Conservation (phyloP, 2,329 filamentous ascomycete species). For the Ophiocordyceps camponoti-leonardi region DNA sequence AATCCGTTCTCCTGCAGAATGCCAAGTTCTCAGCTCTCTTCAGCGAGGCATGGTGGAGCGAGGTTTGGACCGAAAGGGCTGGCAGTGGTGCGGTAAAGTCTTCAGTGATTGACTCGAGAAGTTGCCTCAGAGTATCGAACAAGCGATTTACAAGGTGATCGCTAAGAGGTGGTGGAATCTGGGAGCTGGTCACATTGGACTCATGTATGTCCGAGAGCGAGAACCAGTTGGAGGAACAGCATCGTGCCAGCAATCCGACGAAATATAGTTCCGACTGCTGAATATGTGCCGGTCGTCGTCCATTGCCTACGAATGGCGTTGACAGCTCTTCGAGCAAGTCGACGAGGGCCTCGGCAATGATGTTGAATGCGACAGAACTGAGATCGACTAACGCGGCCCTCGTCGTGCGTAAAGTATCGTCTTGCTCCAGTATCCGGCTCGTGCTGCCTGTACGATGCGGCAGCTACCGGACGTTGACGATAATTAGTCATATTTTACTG, state of each 20-base stretch:
- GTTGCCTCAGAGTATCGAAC: slow-evolving; percentile 35
- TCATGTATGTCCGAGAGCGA: slow-evolving; percentile 17
- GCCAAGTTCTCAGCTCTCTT: slow-evolving; percentile 6
- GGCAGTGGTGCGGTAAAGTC: slow-evolving; percentile 36
- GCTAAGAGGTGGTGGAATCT: neutral
- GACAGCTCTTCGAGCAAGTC: slow-evolving; percentile 40
- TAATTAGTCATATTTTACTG: too few relatives aligned
- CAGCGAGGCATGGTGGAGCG: slow-evolving; percentile 27
- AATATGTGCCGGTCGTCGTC: slow-evolving; percentile 39
- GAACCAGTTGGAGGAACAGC: slow-evolving; percentile 42
- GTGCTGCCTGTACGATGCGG: slow-evolving; percentile 4
- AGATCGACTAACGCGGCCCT: slow-evolving; percentile 44
- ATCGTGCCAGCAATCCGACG: slow-evolving; percentile 46
- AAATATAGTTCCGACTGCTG: slow-evolving; percentile 48
- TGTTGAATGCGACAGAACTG: slow-evolving; percentile 32
- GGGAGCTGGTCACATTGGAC: slow-evolving; percentile 15
- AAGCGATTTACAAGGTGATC: slow-evolving; percentile 34
- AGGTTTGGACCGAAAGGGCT: slow-evolving; percentile 19
- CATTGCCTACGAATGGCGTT: slow-evolving; percentile 32
- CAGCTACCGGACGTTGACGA: slow-evolving; percentile 1
- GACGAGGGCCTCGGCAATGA: slow-evolving; percentile 39
- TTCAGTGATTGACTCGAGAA: slow-evolving; percentile 43
- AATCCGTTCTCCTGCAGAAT: neutral
- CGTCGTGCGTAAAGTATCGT: slow-evolving; percentile 43
- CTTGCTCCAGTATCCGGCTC: slow-evolving; percentile 19